phyloP scores from a whole-genome alignment of 164 flowering plant genomes.

The Macadamia integrifolia region DNA sequence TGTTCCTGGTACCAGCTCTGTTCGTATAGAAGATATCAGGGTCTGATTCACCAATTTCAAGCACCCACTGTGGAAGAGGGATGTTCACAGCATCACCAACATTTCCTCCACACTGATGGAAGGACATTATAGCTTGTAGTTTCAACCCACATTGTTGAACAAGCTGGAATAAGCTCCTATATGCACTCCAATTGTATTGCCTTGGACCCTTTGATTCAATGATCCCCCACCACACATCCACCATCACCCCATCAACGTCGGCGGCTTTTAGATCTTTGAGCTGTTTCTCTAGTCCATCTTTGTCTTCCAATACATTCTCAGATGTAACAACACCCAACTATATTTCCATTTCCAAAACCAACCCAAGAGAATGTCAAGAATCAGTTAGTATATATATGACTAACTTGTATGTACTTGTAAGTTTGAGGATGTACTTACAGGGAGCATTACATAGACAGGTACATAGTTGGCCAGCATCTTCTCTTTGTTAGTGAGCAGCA shows the following conservation, averaged over 20 bases:
- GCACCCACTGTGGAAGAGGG: constrained; percentile 78
- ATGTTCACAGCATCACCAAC: constrained; percentile 64
- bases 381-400: too few species aligned
- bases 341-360: constrained; percentile 11
- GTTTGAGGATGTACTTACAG: constrained; percentile 15
- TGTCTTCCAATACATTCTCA: constrained; percentile 43
- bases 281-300: constrained; percentile 40
- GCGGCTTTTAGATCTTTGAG: constrained; percentile 51
- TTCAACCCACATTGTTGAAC: constrained; percentile 50
- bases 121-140: constrained; percentile 81
- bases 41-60: constrained; percentile 46
- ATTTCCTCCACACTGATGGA: constrained; percentile 87
- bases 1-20: constrained; percentile 46
- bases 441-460: constrained; percentile 65
- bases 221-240: constrained; percentile 95
- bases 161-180: constrained; percentile 55
- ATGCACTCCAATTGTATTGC: constrained; percentile 70
- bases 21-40: constrained; percentile 85
- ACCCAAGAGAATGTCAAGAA: not conserved
- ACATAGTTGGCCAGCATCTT: constrained; percentile 62
- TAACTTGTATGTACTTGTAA: too few species aligned
- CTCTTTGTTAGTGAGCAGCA: constrained; percentile 17
- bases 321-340: constrained; percentile 58
- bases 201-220: constrained; percentile 64
- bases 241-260: constrained; percentile 83